Percentiles rank a stretch among this genome's conserved stretches.
Evolutionary conservation across 495 filamentous ascomycete genomes (phyloP).

Genomic region (Aspergillus hancockii): DNA sequence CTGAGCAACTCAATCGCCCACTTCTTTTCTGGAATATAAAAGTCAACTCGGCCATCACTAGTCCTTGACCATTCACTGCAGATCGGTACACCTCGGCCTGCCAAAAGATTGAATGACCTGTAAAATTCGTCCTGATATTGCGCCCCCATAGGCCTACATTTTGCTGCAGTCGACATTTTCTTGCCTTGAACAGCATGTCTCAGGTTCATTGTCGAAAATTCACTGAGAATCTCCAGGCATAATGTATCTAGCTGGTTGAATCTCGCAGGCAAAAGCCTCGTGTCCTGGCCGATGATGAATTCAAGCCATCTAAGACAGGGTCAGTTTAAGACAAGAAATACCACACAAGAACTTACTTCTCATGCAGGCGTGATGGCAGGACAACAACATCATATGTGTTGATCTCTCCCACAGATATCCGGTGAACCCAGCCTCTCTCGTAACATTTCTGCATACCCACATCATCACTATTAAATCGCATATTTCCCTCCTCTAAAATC

Average conservation of each 20-base stretch:
- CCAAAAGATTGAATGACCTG: constrained; percentile 16
- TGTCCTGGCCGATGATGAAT: constrained; percentile 3
- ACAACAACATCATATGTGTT: constrained; percentile 13
- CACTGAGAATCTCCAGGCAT: constrained; percentile 1
- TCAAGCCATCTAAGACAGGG: constrained; percentile 16
- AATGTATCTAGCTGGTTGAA: constrained; percentile 6
- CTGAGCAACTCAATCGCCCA: constrained; percentile 24
- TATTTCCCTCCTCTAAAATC: constrained; percentile 12
- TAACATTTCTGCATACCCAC: constrained; percentile 11
- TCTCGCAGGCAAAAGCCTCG: background rate
- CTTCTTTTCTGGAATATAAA: constrained; percentile 22
- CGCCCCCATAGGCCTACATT: constrained; percentile 19
- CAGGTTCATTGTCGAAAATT: constrained; percentile 9
- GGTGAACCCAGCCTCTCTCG: constrained; percentile 14
- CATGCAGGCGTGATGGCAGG: constrained; percentile 20
- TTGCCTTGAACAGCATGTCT: constrained; percentile 9
- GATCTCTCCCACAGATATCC: constrained; percentile 1
- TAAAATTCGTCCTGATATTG: constrained; percentile 31
- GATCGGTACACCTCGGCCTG: constrained; percentile 22
- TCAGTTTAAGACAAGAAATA: constrained; percentile 15
- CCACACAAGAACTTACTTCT: constrained; percentile 16
- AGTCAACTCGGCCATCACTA: constrained; percentile 21
- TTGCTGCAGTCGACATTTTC: constrained; percentile 16
- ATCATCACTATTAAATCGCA: constrained; percentile 6
- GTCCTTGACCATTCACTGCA: constrained; percentile 23